Evolutionary conservation across 2,329 filamentous ascomycete genomes (phyloP).

Genomic region (Hymenoscyphus repandus): DNA sequence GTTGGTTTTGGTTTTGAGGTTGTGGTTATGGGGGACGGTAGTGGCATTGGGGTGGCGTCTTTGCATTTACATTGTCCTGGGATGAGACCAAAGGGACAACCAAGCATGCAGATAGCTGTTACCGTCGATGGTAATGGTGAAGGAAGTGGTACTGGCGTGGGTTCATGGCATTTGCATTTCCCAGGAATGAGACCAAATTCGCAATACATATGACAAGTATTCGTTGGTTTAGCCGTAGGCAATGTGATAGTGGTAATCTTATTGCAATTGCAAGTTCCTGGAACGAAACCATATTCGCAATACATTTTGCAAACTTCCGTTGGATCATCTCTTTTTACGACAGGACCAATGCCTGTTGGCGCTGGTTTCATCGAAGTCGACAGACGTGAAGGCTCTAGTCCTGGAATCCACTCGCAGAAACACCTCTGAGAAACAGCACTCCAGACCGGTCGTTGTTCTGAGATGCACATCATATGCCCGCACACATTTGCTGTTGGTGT

Average conservation of each 20-base stretch:
- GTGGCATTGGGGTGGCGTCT: not conserved
- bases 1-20: not conserved
- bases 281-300: no score
- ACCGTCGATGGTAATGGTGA: no score
- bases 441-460: constrained; percentile 4
- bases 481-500: constrained; percentile 5
- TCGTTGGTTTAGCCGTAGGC: no score
- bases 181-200: not conserved
- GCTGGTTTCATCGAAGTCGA: not conserved
- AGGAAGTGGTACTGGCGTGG: not conserved
- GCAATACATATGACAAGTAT: no score
- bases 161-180: not conserved
- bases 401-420: not conserved
- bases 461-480: constrained; percentile 8
- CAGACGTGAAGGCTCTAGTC: not conserved
- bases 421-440: not conserved
- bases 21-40: not conserved
- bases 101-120: no score
- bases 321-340: no score
- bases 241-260: no score
- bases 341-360: not conserved
- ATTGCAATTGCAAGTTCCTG: no score
- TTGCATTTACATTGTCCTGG: no score
- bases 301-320: no score
- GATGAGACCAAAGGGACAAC: no score